Conservation (phyloP, 306 rosid species). For the Glycine tomentella region DNA sequence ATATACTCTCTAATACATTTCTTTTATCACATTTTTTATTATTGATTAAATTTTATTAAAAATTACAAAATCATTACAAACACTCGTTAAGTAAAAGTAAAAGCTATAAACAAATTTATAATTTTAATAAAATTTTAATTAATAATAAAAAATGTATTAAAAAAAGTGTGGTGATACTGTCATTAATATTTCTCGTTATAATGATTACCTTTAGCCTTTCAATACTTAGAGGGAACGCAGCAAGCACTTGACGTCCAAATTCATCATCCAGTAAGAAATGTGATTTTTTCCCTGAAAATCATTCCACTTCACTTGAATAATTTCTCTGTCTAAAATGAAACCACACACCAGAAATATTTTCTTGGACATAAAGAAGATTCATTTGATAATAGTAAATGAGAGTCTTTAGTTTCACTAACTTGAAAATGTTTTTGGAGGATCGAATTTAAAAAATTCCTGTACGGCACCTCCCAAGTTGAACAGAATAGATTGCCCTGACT, state of each 20-base stretch:
- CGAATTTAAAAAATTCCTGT: constrained; percentile 49
- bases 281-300: constrained; percentile 45
- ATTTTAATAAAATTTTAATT: background rate
- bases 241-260: constrained; percentile 57
- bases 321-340: constrained; percentile 22
- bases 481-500: constrained; percentile 15
- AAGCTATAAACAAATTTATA: too few species aligned
- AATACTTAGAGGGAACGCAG: constrained; percentile 56
- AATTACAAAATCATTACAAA: too few species aligned
- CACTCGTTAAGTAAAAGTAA: too few species aligned
- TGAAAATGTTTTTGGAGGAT: constrained; percentile 51
- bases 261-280: constrained; percentile 52
- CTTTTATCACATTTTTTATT: too few species aligned
- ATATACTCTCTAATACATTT: too few species aligned
- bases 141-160: background rate
- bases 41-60: too few species aligned
- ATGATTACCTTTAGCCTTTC: constrained; percentile 52
- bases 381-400: background rate
- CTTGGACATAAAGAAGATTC: background rate
- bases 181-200: background rate
- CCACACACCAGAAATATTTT: background rate
- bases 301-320: constrained; percentile 11
- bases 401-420: constrained; percentile 26
- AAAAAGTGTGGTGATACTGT: background rate
- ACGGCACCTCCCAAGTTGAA: constrained; percentile 31